Conservation (phyloP, 2,329 filamentous ascomycete genomes). For the Alternaria arborescens region DNA sequence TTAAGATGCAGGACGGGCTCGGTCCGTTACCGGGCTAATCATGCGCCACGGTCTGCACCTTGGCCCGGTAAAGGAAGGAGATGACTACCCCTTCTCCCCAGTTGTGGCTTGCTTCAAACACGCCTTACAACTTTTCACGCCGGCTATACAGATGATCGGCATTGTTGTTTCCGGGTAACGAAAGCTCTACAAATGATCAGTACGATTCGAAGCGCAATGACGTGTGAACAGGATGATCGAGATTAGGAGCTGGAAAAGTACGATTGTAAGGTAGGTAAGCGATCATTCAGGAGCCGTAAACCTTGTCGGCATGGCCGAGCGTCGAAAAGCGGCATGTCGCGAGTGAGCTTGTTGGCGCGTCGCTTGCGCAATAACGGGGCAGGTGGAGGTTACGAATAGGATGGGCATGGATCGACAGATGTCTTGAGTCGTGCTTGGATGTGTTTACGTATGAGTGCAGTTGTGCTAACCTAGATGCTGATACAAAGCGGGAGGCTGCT, state of each 20-base stretch:
- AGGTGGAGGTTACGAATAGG: neutral
- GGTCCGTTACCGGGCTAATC: slow-evolving; percentile 18
- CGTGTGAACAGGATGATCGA: neutral
- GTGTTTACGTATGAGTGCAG: neutral
- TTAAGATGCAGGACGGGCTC: slow-evolving; percentile 7
- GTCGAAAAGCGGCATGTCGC: neutral
- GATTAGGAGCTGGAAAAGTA: neutral
- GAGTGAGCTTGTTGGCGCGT: neutral
- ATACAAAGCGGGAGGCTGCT: neutral
- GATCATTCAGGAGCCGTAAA: neutral
- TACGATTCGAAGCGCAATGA: neutral
- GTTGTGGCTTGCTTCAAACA: slow-evolving; percentile 1
- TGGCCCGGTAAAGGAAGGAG: neutral
- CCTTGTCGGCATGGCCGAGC: slow-evolving; percentile 2
- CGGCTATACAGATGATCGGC: neutral
- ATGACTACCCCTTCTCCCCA: neutral
- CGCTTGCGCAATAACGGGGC: neutral
- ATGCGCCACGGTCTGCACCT: neutral
- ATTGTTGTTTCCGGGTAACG: neutral
- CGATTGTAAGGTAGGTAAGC: neutral
- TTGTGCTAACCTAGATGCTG: neutral
- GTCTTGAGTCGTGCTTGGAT: neutral
- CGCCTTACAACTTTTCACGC: neutral
- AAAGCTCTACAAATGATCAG: neutral
- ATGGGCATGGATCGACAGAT: neutral